phyloP scores from a whole-genome alignment of 140 eudicot genomes.

The Cichorium intybus region DNA sequence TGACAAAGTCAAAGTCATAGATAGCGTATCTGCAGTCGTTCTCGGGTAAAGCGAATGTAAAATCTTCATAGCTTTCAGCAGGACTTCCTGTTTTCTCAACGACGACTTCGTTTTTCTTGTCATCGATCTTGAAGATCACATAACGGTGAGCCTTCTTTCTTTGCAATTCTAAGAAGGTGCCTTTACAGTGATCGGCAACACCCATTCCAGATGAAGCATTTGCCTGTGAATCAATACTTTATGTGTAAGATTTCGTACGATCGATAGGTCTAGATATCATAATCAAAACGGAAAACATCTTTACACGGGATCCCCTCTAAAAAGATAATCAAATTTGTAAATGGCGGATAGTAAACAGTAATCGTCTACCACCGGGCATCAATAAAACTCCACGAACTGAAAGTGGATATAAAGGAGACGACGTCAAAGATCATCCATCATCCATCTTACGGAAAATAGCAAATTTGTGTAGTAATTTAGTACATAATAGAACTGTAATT shows the following conservation, averaged over 20 bases:
- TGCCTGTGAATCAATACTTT: constrained; percentile 29
- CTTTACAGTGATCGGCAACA: constrained; percentile 58
- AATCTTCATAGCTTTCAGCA: constrained; percentile 75
- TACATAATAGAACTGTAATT: background rate
- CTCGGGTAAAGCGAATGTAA: constrained; percentile 62
- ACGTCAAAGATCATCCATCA: background rate
- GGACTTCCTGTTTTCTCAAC: constrained; percentile 84
- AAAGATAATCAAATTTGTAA: background rate
- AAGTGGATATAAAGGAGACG: too few species aligned
- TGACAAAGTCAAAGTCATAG: constrained; percentile 76
- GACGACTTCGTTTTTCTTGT: constrained; percentile 72
- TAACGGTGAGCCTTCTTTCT: constrained; percentile 71
- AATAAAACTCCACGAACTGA: too few species aligned
- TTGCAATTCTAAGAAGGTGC: constrained; percentile 62
- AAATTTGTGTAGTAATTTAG: background rate
- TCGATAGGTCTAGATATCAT: background rate
- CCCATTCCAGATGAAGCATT: constrained; percentile 73
- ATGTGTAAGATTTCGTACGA: background rate
- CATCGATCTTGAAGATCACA: constrained; percentile 78
- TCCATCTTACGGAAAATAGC: background rate
- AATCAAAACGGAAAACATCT: background rate
- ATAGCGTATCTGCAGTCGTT: constrained; percentile 81
- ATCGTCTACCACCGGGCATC: background rate
- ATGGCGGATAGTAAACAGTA: constrained; percentile 9
- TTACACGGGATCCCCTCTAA: background rate